A percentile compares a stretch with the other conserved stretches of the same genome.
Conservation (phyloP, 345 rosid genomes). For the Trapa incisa region DNA sequence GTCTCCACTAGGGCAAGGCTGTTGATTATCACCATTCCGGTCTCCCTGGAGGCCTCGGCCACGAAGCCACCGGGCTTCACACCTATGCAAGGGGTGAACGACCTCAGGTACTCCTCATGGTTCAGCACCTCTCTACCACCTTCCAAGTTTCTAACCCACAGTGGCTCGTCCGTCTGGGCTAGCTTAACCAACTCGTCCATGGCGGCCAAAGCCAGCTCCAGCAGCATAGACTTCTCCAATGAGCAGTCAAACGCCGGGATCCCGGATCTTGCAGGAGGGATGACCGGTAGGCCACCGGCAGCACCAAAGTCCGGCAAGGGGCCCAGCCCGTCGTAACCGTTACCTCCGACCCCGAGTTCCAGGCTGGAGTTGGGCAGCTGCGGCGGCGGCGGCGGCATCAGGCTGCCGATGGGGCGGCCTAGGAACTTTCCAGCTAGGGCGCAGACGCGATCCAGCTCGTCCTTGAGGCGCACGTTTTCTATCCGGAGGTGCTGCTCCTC, state of each 20-base stretch:
- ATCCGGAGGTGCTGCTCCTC: conserved; percentile 86
- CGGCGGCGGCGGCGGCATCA: conserved; percentile 28
- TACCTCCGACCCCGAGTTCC: conserved; percentile 72
- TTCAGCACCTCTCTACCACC: conserved; percentile 53
- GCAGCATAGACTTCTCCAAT: conserved; percentile 51
- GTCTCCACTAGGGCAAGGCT: conserved; percentile 85
- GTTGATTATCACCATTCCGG: conserved; percentile 76
- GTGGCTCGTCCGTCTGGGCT: conserved; percentile 72
- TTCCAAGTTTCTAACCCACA: conserved; percentile 57
- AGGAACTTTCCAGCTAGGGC: conserved; percentile 90
- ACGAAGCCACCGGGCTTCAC: conserved; percentile 59
- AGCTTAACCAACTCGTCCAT: conserved; percentile 81
- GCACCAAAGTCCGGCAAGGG: conserved; percentile 24
- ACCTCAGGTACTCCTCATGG: conserved; percentile 53
- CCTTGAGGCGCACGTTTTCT: conserved; percentile 75
- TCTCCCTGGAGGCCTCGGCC: conserved; percentile 71
- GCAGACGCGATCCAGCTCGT: conserved; percentile 75
- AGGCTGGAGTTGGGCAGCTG: conserved; percentile 55
- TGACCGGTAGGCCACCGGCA: conserved; percentile 24
- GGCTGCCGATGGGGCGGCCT: conserved; percentile 50
- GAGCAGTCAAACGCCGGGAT: conserved; percentile 45
- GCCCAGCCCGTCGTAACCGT: conserved; percentile 36
- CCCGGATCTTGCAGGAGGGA: conserved; percentile 15
- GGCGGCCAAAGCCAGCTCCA: conserved; percentile 77
- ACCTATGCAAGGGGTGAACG: conserved; percentile 51